These are phyloP conservation scores for Zymoseptoria crescenta DNA, from an alignment of 2,329 filamentous ascomycete genomes.

Conservation along the genomic window DNA sequence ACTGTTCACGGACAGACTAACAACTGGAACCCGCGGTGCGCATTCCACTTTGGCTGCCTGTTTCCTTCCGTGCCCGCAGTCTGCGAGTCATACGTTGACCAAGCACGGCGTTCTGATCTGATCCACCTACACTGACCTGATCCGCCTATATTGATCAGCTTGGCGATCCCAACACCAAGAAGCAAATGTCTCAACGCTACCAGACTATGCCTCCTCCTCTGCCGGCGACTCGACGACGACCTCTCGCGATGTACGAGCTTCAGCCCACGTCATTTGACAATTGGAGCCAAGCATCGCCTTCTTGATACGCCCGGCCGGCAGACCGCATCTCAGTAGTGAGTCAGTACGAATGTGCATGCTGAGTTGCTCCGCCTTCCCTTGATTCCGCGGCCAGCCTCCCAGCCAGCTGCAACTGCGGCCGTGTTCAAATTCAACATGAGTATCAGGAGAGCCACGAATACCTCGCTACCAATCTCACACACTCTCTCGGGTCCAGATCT, in stretches of 20 bases:
- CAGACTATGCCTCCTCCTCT: neutral
- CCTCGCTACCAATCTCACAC: too few species aligned
- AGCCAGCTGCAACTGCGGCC: too few species aligned
- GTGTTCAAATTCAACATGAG: too few species aligned
- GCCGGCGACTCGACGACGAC: neutral
- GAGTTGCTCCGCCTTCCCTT: too few species aligned
- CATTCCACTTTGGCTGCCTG: neutral
- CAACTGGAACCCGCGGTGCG: neutral
- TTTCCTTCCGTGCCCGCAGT: neutral
- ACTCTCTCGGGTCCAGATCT: too few species aligned
- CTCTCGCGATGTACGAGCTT: neutral
- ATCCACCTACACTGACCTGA: neutral
- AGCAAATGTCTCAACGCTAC: neutral
- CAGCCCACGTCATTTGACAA: too few species aligned
- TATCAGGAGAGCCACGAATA: too few species aligned
- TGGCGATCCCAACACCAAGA: neutral
- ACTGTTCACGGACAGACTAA: neutral
- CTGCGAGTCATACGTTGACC: neutral
- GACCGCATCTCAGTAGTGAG: too few species aligned
- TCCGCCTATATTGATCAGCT: neutral
- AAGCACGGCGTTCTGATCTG: neutral
- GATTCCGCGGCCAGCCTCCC: too few species aligned
- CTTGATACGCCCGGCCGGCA: neutral
- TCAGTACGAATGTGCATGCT: too few species aligned
- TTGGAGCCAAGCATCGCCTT: neutral